A percentile compares a stretch with the other conserved stretches of the same genome.
phyloP scores from a whole-genome alignment of 2,329 filamentous ascomycete genomes.

The Lojkania enalia region DNA sequence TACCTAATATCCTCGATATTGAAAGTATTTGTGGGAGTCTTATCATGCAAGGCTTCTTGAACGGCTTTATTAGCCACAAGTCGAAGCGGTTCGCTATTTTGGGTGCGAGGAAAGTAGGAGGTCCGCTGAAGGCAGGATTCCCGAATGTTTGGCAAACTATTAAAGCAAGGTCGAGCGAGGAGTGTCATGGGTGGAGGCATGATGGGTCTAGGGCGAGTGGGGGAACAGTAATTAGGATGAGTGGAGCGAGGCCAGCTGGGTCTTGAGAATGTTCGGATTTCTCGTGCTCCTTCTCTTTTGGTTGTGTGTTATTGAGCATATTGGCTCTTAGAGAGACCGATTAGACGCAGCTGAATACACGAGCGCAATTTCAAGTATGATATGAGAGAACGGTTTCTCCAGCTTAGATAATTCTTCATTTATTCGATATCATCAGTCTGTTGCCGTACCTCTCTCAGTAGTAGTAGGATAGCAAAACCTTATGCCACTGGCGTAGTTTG shows the following conservation, averaged over 20 bases:
- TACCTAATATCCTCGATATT: conserved; percentile 65
- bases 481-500: no score
- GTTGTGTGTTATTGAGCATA: no score
- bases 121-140: conserved; percentile 71
- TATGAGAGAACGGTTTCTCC: no score
- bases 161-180: conserved; percentile 60
- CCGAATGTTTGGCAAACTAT: conserved; percentile 74
- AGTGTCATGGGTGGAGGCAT: conserved; percentile 76
- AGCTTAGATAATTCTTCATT: no score
- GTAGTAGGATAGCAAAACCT: no score
- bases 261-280: conserved; percentile 17
- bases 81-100: conserved; percentile 79
- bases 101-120: conserved; percentile 63
- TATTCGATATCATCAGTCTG: no score
- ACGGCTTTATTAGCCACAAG: conserved; percentile 80
- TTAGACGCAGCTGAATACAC: no score
- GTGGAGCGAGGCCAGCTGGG: conserved; percentile 55
- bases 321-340: no score
- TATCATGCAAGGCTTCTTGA: conserved; percentile 77
- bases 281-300: no score
- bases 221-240: conserved; percentile 62
- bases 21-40: conserved; percentile 77
- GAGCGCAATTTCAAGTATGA: no score
- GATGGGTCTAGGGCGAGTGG: conserved; percentile 27
- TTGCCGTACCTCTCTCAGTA: no score